Evolutionary conservation across 495 filamentous ascomycete species (phyloP).

Genomic region (Podospora bellae-mahoneyi): DNA sequence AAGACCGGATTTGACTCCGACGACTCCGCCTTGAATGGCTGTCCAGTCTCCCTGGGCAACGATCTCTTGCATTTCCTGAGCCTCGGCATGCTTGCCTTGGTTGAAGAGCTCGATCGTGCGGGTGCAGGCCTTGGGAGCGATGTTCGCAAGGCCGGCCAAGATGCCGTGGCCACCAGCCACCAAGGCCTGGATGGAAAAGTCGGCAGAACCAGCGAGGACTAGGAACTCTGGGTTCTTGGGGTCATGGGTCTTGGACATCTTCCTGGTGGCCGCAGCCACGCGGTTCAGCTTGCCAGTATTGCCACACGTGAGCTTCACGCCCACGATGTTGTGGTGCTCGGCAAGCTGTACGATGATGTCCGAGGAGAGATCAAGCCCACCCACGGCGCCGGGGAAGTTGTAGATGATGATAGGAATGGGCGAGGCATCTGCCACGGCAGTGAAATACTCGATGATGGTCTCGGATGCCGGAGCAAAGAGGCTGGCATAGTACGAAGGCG

Average conservation of each 20-base stretch:
- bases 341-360: constrained; percentile 73
- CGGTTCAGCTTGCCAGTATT: constrained; percentile 90
- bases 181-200: constrained; percentile 83
- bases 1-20: constrained; percentile 79
- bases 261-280: constrained; percentile 72
- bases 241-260: constrained; percentile 67
- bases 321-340: constrained; percentile 80
- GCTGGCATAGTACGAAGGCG: constrained; percentile 79
- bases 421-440: constrained; percentile 70
- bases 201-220: constrained; percentile 82
- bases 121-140: constrained; percentile 74
- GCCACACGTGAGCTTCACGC: constrained; percentile 88
- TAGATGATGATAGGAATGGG: constrained; percentile 90
- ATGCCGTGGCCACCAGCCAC: constrained; percentile 81
- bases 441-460: constrained; percentile 73
- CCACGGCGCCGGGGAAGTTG: constrained; percentile 83
- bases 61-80: constrained; percentile 71
- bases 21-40: constrained; percentile 79
- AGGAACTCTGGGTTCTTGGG: constrained; percentile 58
- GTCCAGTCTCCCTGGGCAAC: constrained; percentile 84
- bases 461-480: constrained; percentile 57
- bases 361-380: constrained; percentile 77
- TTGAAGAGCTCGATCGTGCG: constrained; percentile 68
- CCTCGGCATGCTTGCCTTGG: constrained; percentile 65
- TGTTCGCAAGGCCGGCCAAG: constrained; percentile 80